Base-by-base conservation (phyloP, 129 eudicot genomes). In the Helianthus tuberosus region DNA sequence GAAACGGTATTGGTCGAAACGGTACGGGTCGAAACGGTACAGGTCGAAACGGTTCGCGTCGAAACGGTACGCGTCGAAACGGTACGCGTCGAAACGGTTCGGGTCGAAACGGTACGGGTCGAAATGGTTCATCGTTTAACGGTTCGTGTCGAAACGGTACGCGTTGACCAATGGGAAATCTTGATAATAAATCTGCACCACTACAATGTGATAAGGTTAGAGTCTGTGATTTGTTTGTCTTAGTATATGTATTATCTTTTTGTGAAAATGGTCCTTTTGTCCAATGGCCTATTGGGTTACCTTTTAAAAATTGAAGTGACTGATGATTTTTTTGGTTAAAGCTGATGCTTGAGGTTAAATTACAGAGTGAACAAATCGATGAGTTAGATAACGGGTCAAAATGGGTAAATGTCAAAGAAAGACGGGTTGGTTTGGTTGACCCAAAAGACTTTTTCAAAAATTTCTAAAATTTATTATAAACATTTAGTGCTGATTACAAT, bases 121-220 rank as follows among this genome's bases (percentile, higher is more conserved):
- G 0, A 20, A 20, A 20, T 0, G 23, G 23, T 20, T 20, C 23
- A 20, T 0, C 23, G 23, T 20, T 20, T 20, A 20, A 20, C 23
- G 23, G 23, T 20, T 20, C 23, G 23, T 20, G 23, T 20, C 23
- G 23, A 20, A 20, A 20, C 23, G 23, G 23, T 20, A 20, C 23
- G 23, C 23, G 23, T 20, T 20, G 23, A 20, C 23, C 29, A 55
- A 25, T 17, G n/a, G 36, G 51, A 65, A 48, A 77, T 77, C 76
- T 67, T 76, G 61, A 1, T 69, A 41, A 52, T 77, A 36, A 38
- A 60, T 77, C 75, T 77, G 70, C 81, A 69, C 81, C 81, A 69
- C 81, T 77, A 77, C 70, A 61, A 60, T 62, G 76, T 69, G 81
- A 77, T 77, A 77, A 77, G 81, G 76, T 77, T 68, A 20, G 17